Evolutionary conservation across 495 filamentous ascomycete genomes (phyloP), one percentile per base, ranked within the genome.

Genomic region (Hypoxylon trugodes): DNA sequence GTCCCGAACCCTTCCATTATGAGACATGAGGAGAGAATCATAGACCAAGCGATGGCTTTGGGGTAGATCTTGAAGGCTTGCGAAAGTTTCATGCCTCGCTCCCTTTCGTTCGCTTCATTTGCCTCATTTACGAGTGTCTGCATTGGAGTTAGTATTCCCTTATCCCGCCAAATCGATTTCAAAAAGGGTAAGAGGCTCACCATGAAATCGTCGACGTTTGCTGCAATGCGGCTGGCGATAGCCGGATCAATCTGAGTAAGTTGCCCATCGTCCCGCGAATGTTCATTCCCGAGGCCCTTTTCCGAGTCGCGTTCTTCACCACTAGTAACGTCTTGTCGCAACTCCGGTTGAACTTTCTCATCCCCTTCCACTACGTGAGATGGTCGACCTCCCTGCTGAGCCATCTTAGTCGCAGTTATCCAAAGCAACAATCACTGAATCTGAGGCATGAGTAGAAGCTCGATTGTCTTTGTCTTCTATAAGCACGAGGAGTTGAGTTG

Each of bases 1-100:
- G 81, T 72, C 67, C 81, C 80, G 57, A 80, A 84, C 9, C 81
- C 81, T 65, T 84, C 81, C 81, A 84, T 84, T 47, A 76, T 75
- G 24, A 84, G 74, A 65, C 76, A 76, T 3, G 79, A 77, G 6
- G 77, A 80, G 18, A 84, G 74, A n/a, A 82, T 68, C 60, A 83
- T 64, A 24, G 75, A 79, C 80, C 80, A 84, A 3, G 57, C 78
- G 26, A 79, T 66, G 33, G 77, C 77, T 48, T 79, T 79, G 0
- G 74, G 75, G 54, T 78, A 79, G 15, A 79, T 51, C 47, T 62
- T 74, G 59, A 79, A 73, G 9, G 75, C 75, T 51, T 79, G 66
- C 16, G 55, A 61, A 24, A 79, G 65, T 13, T 64, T 72, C 76
- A 79, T 72, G 3, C n/a, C 69, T 15, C 69, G 66, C 46, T 73